Evolutionary conservation across 2,329 filamentous ascomycete genomes (phyloP).

Genomic region (Colletotrichum cuscutae): DNA sequence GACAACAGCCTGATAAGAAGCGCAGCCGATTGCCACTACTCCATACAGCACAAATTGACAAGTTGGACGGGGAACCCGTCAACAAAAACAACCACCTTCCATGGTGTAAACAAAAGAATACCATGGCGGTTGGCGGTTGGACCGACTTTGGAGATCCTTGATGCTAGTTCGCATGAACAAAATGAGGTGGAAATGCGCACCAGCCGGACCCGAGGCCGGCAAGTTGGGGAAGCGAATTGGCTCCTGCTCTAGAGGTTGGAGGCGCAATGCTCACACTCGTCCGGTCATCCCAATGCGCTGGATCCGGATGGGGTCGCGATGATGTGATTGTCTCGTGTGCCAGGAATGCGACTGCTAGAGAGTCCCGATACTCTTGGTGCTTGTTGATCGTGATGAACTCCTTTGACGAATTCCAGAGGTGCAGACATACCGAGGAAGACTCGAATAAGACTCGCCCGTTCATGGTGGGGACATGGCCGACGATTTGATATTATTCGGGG

Average conservation of each 20-base stretch:
- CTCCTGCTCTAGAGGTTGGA: slow-evolving; percentile 15
- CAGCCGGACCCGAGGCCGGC: slow-evolving; percentile 28
- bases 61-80: slow-evolving; percentile 24
- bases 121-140: slow-evolving; percentile 24
- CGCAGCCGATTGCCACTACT: not conserved
- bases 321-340: slow-evolving; percentile 35
- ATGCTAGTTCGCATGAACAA: slow-evolving; percentile 37
- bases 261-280: slow-evolving; percentile 4
- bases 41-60: not conserved
- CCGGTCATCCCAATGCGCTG: slow-evolving; percentile 30
- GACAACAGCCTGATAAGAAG: not conserved
- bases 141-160: slow-evolving; percentile 33
- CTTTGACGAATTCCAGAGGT: slow-evolving; percentile 21
- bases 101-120: slow-evolving; percentile 26
- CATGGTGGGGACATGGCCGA: slow-evolving; percentile 7
- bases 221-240: slow-evolving; percentile 27
- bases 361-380: slow-evolving; percentile 4
- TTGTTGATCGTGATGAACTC: not conserved
- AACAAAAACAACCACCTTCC: slow-evolving; percentile 30
- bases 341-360: slow-evolving; percentile 20
- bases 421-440: not conserved
- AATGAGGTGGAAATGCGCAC: slow-evolving; percentile 34
- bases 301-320: slow-evolving; percentile 27
- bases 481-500: slow-evolving; percentile 14
- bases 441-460: slow-evolving; percentile 2